A percentile compares a stretch with the other conserved stretches of the same genome.
Conservation (phyloP, 1,284 basidiomycete genomes). For the Pyrrhoderma noxium region DNA sequence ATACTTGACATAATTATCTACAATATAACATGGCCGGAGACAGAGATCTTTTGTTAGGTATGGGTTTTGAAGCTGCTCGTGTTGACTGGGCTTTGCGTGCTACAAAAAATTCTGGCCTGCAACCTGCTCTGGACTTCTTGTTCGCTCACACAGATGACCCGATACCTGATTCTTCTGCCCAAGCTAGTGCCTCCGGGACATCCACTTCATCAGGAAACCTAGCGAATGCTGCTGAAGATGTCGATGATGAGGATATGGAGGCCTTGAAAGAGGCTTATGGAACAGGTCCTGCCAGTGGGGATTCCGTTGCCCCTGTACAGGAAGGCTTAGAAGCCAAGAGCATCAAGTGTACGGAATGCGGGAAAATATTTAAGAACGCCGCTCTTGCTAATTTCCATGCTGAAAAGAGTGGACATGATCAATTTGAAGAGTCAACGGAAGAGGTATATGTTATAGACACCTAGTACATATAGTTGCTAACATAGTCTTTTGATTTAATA, state of each 20-base stretch:
- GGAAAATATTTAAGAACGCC: constrained; percentile 83
- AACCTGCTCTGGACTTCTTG: constrained; percentile 86
- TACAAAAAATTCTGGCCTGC: constrained; percentile 70
- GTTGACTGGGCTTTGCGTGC: constrained; percentile 85
- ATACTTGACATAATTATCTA: background rate
- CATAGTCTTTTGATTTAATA: background rate
- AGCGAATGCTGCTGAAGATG: background rate
- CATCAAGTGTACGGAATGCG: constrained; percentile 75
- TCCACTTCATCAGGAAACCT: constrained; percentile 23
- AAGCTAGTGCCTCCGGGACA: constrained; percentile 20
- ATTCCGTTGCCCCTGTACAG: constrained; percentile 34
- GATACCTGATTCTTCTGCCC: constrained; percentile 52
- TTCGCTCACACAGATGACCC: constrained; percentile 70
- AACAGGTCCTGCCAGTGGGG: constrained; percentile 23
- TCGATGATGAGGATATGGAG: constrained; percentile 63
- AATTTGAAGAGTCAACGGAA: constrained; percentile 93
- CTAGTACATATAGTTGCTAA: no score
- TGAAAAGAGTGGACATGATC: constrained; percentile 90
- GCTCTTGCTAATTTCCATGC: constrained; percentile 92
- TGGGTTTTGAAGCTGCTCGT: constrained; percentile 81
- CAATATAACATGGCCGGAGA: constrained; percentile 48
- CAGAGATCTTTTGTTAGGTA: constrained; percentile 72
- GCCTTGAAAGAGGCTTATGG: constrained; percentile 48
- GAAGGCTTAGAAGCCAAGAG: constrained; percentile 40
- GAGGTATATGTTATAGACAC: constrained; percentile 57